Conservation (phyloP, 805 yeast genomes). For the Yamadazyma paraphyllophila region DNA sequence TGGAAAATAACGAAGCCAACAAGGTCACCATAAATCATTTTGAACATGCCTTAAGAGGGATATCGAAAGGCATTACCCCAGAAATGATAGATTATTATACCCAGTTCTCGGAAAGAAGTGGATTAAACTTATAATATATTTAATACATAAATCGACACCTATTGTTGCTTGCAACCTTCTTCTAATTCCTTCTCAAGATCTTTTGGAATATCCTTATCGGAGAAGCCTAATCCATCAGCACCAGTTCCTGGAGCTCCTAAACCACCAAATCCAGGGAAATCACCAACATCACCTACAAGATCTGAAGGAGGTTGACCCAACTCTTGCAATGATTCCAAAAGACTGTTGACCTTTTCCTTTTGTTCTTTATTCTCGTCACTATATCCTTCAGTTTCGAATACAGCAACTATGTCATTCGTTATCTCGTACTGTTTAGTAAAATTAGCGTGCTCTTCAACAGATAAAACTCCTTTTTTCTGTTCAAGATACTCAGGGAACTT, state of each 20-base stretch:
- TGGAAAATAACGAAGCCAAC: slow-evolving; percentile 61
- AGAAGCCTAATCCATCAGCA: slow-evolving; percentile 42
- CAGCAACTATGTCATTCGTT: slow-evolving; percentile 57
- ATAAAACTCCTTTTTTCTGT: slow-evolving; percentile 45
- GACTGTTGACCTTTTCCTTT: slow-evolving; percentile 51
- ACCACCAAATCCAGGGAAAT: slow-evolving; percentile 45
- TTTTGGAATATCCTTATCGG: slow-evolving; percentile 53
- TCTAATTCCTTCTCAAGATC: slow-evolving; percentile 53
- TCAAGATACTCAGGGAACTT: slow-evolving; percentile 73
- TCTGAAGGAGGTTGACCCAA: slow-evolving; percentile 82
- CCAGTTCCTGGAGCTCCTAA: slow-evolving; percentile 38
- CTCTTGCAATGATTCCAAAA: slow-evolving; percentile 68
- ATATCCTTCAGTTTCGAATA: slow-evolving; percentile 67
- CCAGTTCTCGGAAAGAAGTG: slow-evolving; percentile 47
- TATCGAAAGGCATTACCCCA: slow-evolving; percentile 75
- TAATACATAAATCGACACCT: slow-evolving; percentile 11
- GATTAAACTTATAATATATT: slow-evolving; percentile 16
- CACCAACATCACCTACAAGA: slow-evolving; percentile 57
- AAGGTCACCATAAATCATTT: slow-evolving; percentile 66
- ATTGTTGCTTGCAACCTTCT: slow-evolving; percentile 53
- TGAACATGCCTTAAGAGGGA: slow-evolving; percentile 61
- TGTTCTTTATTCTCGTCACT: slow-evolving; percentile 45
- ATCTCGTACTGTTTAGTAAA: slow-evolving; percentile 63
- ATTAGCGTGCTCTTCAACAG: slow-evolving; percentile 47
- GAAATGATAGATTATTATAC: slow-evolving; percentile 81